Base-by-base conservation (phyloP, 1,139 yeast genomes). In the Suhomyces maxii region DNA sequence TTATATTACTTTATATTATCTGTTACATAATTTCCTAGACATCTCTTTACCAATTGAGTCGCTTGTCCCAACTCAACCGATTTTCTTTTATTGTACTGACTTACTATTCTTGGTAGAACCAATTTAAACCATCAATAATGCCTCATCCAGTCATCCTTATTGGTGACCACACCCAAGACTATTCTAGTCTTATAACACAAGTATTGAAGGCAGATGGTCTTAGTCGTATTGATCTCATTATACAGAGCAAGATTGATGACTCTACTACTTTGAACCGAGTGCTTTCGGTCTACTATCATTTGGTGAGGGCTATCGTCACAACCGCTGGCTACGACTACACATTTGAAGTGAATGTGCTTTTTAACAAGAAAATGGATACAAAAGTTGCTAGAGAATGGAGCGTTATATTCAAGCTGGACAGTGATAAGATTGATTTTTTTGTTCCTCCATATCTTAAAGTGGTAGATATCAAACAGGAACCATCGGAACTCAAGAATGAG, bases 291-390 rank as follows among this genome's bases (percentile, higher is more conserved):
- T 52, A 68, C 13, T 75, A 73, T 47, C 53, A 59, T 10, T 46
- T 51, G 12, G 47, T 63, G 7, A 55, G 79, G 47, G 39, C 52
- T 3, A 31, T 55, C 2, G 61, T 67, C 18, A 45, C 54, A 3
- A 39, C 44, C 3, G 44, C 46, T 8, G 69, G 68, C 3, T 57
- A 57, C 46, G 64, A 59, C 43, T 62, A 65, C 51, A 53, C 51
- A 2, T 67, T 72, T 45, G 60, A 58, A n/a, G 68, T 71, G 37
- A 64, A 69, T 47, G 60, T 73, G 0, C 50, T 68, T 25, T 69
- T 69, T 55, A 66, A 70, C 40, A 42, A 44, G 34, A 14, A 26
- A n/a, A 31, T 40, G 3, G 30, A 12, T 6, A 12, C 38, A 14
- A 33, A 25, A 18, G 25, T 38, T 30, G n/a, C 30, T 38, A n/a